phyloP scores from a whole-genome alignment of 805 yeast species.

The Ogataea nitratoaversa region DNA sequence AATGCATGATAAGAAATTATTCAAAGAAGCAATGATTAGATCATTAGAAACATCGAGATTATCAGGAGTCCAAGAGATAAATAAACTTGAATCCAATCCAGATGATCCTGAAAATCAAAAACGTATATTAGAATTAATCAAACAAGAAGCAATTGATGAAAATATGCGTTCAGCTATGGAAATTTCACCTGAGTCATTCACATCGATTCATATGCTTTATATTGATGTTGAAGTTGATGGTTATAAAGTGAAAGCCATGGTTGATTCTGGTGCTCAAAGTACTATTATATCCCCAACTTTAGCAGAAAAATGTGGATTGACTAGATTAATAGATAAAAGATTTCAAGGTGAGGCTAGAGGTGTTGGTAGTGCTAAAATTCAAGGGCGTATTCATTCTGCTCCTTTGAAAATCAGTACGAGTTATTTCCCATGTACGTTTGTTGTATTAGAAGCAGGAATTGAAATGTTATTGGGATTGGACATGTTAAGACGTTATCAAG shows the following conservation, averaged over 20 bases:
- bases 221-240: slow-evolving; percentile 78
- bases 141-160: slow-evolving; percentile 72
- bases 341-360: slow-evolving; percentile 84
- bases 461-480: slow-evolving; percentile 87
- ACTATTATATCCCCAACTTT: slow-evolving; percentile 77
- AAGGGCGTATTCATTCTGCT: slow-evolving; percentile 85
- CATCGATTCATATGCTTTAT: slow-evolving; percentile 78
- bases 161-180: slow-evolving; percentile 78
- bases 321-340: slow-evolving; percentile 72
- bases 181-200: slow-evolving; percentile 85
- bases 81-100: slow-evolving; percentile 55
- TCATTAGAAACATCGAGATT: slow-evolving; percentile 23
- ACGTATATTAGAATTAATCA: slow-evolving; percentile 60
- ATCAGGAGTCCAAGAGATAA: slow-evolving; percentile 22
- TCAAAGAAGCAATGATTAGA: slow-evolving; percentile 33
- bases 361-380: slow-evolving; percentile 75
- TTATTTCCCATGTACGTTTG: slow-evolving; percentile 63
- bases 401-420: slow-evolving; percentile 73
- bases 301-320: slow-evolving; percentile 68
- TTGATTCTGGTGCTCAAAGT: slow-evolving; percentile 93
- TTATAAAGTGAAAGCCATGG: slow-evolving; percentile 80
- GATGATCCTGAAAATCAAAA: slow-evolving; percentile 67
- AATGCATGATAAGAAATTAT: slow-evolving; percentile 17
- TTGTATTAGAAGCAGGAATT: slow-evolving; percentile 65
- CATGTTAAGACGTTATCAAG: slow-evolving; percentile 85